These are phyloP conservation scores for Phytophthora rubi DNA, from an alignment of 352 stramenopile species.

Conservation along the genomic window DNA sequence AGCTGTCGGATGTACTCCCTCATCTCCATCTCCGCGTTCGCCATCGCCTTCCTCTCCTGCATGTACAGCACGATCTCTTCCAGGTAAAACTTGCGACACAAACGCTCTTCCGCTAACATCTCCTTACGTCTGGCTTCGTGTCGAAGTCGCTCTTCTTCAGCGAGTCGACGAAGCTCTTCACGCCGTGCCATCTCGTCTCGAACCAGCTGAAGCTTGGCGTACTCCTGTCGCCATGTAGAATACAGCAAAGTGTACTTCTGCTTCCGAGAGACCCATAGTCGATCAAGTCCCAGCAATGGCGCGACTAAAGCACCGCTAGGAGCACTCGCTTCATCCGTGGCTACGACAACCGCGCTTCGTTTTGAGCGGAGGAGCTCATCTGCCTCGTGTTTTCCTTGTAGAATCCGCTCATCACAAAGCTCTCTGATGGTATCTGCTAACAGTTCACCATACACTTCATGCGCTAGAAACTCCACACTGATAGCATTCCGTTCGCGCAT, in stretches of 20 bases:
- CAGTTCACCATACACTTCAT: slow-evolving; percentile 36
- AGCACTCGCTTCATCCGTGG: slow-evolving; percentile 6
- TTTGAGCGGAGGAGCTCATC: slow-evolving; percentile 23
- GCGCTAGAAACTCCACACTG: slow-evolving; percentile 24
- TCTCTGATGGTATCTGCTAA: slow-evolving; percentile 29
- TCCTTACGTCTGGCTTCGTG: slow-evolving; percentile 58
- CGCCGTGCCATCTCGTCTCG: slow-evolving; percentile 57
- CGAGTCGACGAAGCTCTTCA: slow-evolving; percentile 54
- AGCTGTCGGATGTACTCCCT: slow-evolving; percentile 68
- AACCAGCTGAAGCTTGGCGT: slow-evolving; percentile 51
- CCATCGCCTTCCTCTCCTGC: slow-evolving; percentile 71
- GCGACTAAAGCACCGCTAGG: slow-evolving; percentile 6
- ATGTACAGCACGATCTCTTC: slow-evolving; percentile 68
- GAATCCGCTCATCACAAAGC: slow-evolving; percentile 35
- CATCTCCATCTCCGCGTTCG: slow-evolving; percentile 70
- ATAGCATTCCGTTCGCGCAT: slow-evolving; percentile 41
- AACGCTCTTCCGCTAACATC: slow-evolving; percentile 71
- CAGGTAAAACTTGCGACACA: slow-evolving; percentile 69
- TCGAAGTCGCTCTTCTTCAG: slow-evolving; percentile 54
- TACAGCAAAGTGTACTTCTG: slow-evolving; percentile 43
- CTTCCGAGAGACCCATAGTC: slow-evolving; percentile 51
- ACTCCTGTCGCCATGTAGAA: slow-evolving; percentile 53
- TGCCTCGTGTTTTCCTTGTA: slow-evolving; percentile 25
- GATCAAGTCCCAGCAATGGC: slow-evolving; percentile 39
- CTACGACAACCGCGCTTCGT: slow-evolving; percentile 16